These are phyloP conservation scores for Xanthoconium stramineum DNA, from an alignment of 768 basidiomycete species.

Conservation along the genomic window DNA sequence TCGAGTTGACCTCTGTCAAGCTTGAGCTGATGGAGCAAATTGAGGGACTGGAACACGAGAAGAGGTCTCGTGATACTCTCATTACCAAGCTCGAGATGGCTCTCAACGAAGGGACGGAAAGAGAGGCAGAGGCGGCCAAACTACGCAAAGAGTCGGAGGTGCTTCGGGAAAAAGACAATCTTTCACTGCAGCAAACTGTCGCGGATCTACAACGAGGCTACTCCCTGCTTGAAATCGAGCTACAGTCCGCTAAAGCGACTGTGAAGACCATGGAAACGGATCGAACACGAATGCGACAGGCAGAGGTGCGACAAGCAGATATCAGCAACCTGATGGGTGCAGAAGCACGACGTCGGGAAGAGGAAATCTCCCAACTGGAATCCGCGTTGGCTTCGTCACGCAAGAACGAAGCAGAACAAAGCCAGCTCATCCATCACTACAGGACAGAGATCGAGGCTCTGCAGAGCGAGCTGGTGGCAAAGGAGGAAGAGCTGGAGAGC, in stretches of 20 bases:
- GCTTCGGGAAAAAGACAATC: constrained; percentile 52
- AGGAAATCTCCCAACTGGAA: constrained; percentile 52
- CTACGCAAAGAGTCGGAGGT: constrained; percentile 44
- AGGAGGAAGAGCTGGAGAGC: constrained; percentile 65
- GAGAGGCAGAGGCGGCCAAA: constrained; percentile 45
- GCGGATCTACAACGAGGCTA: constrained; percentile 64
- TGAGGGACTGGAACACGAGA: constrained; percentile 49
- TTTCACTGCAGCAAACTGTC: constrained; percentile 45
- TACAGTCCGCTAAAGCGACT: constrained; percentile 51
- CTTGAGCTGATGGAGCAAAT: constrained; percentile 66
- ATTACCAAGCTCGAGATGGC: constrained; percentile 62
- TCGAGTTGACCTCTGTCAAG: constrained; percentile 72
- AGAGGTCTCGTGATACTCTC: constrained; percentile 52
- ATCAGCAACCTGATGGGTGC: constrained; percentile 54
- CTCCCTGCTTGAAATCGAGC: constrained; percentile 56
- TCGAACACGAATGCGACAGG: constrained; percentile 55
- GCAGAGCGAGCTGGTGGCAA: constrained; percentile 54
- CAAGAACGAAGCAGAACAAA: constrained; percentile 55
- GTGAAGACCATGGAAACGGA: constrained; percentile 63
- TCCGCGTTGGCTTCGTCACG: constrained; percentile 50
- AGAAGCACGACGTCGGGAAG: constrained; percentile 44
- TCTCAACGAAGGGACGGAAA: constrained; percentile 51
- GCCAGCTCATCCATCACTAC: constrained; percentile 58
- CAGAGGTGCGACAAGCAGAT: constrained; percentile 50
- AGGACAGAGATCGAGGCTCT: constrained; percentile 72